Evolutionary conservation across 768 basidiomycete species (phyloP), one percentile per base, ranked within the genome.

Genomic region (Tulasnella sp.): DNA sequence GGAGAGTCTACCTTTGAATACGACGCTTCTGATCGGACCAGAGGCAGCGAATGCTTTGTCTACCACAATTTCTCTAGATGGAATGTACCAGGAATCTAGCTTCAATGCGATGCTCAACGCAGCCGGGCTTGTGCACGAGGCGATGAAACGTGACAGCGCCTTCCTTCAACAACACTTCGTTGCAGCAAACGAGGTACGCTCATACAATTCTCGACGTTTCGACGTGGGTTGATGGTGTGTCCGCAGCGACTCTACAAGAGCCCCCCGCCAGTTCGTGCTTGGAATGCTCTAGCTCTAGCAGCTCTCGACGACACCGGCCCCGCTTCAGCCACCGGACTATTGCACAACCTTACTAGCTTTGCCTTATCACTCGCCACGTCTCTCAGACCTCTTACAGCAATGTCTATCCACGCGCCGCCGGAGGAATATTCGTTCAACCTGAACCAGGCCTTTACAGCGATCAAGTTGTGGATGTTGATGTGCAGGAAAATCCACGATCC

Each of bases 401-500:
- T 71, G 13, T 72, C 74, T 42, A 71, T 72, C 9, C 71, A 74
- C 1, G 68, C 69, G 3, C 67, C 67, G 38, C 68, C 72, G 11
- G 77, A 80, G 29, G 67, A 73, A 3, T 77, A 77, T 4, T 77
- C 78, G 32, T 73, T 76, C 0, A 83, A 84, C 62, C 74, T 88
- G 48, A 86, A 85, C 66, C 78, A 83, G 65, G 83, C 82, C 1
- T 85, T 83, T 65, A 76, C 81, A 27, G 75, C 83, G 0, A 77
- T 86, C 65, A 86, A 85, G 66, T 70, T 86, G 1, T 88, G 86
- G 86, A 67, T 88, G 8, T 70, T 86, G 61, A 70, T 86, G 11
- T 79, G 78, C 1, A 73, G 75, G 54, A 77, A 70, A 47, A 34
- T 44, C 11, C 23, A 21, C 13, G 23, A 21, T n/a, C 43, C 19